Conservation (phyloP, 192 early-diverging fungal species). For the Coemansia sp. region DNA sequence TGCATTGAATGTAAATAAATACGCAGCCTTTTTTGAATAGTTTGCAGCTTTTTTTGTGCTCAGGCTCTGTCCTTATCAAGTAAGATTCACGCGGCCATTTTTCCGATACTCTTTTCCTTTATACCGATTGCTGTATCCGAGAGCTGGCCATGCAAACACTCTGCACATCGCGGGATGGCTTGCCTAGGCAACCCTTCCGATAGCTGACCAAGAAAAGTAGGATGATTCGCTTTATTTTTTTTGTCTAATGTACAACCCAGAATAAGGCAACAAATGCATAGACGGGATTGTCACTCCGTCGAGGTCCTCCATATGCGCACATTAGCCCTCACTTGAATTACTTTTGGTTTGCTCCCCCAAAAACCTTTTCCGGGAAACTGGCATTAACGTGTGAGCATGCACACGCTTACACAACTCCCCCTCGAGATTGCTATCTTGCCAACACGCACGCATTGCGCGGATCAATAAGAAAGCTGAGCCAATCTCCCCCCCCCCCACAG, state of each 20-base stretch:
- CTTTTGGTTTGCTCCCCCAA: no score
- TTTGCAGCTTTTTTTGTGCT: neutral
- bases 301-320: neutral
- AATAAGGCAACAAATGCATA: neutral
- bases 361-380: slow-evolving; percentile 4
- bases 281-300: neutral
- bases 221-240: neutral
- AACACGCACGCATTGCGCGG: no score
- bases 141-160: neutral
- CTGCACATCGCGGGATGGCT: neutral
- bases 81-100: neutral
- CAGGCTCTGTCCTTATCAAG: neutral
- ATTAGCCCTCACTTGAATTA: no score
- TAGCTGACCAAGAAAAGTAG: neutral
- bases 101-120: neutral
- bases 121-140: neutral
- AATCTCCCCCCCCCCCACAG: neutral
- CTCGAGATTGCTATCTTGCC: neutral
- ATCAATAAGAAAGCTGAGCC: neutral
- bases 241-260: neutral
- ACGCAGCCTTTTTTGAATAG: neutral
- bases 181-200: neutral
- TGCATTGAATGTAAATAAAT: neutral
- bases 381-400: neutral
- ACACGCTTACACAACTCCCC: neutral